Conservation (phyloP, 2,329 filamentous ascomycete species). For the Chaetomium sp. region DNA sequence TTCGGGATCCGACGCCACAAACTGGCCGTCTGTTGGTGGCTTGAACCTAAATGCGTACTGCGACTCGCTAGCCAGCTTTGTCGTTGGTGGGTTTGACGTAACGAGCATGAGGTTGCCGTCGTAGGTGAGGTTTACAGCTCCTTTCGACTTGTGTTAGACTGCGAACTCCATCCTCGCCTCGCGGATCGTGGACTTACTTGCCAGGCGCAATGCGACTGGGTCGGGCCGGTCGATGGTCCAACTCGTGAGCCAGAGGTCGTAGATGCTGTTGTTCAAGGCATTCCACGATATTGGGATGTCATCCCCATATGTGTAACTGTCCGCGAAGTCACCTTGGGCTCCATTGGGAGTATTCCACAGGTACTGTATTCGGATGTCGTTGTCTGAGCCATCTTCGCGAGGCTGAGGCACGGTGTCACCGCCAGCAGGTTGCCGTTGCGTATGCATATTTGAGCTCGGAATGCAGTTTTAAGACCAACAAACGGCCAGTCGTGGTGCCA, state of each 20-base stretch:
- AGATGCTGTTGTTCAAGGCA: constrained; percentile 19
- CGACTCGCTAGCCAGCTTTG: constrained; percentile 7
- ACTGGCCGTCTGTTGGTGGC: constrained; percentile 12
- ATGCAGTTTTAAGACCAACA: background rate
- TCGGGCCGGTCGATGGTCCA: constrained; percentile 7
- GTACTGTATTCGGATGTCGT: constrained; percentile 6
- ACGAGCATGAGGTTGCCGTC: constrained; percentile 15
- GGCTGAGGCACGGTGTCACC: background rate
- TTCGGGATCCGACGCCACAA: constrained; percentile 11
- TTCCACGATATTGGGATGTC: constrained; percentile 18
- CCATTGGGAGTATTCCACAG: constrained; percentile 16
- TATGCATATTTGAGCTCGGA: too few species aligned
- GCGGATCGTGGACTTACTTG: constrained; percentile 9
- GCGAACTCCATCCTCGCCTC: background rate
- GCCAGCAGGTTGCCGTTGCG: background rate
- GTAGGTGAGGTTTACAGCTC: constrained; percentile 14
- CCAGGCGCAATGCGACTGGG: constrained; percentile 12
- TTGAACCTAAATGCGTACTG: constrained; percentile 17
- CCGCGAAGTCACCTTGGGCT: constrained; percentile 12
- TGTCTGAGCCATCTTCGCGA: background rate
- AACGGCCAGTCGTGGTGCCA: background rate
- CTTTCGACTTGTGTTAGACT: constrained; percentile 4
- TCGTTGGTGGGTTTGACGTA: constrained; percentile 8
- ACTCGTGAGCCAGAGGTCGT: constrained; percentile 19
- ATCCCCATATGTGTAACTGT: constrained; percentile 12